phyloP scores from a whole-genome alignment of 2,329 filamentous ascomycete genomes.

The Tympanopsis confertula region DNA sequence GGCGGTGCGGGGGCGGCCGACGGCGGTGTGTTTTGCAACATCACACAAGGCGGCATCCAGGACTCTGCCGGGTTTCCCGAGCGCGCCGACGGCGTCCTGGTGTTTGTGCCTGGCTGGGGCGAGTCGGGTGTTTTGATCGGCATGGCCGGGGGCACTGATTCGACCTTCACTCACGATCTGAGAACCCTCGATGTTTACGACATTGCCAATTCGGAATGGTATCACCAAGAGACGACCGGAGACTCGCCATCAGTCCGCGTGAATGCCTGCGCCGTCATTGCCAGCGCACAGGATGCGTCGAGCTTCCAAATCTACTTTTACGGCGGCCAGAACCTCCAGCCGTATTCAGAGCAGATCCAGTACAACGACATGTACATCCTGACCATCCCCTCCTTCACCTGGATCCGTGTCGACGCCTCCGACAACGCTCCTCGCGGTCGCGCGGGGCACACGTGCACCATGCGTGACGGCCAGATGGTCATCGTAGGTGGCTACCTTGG shows the following conservation, averaged over 20 bases:
- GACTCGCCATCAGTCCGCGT: conserved; percentile 51
- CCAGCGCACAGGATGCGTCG: conserved; percentile 58
- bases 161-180: conserved; percentile 45
- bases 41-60: conserved; percentile 61
- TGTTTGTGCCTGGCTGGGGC: conserved; percentile 67
- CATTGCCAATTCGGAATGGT: conserved; percentile 60
- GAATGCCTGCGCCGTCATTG: conserved; percentile 61
- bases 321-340: conserved; percentile 62
- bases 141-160: conserved; percentile 59
- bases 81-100: conserved; percentile 60
- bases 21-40: conserved; percentile 59
- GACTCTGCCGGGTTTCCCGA: conserved; percentile 56
- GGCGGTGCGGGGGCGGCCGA: conserved; percentile 41
- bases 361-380: conserved; percentile 69
- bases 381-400: conserved; percentile 61
- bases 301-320: conserved; percentile 72
- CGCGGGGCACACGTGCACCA: conserved; percentile 57
- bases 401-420: conserved; percentile 50
- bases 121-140: conserved; percentile 60
- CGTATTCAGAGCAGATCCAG: conserved; percentile 38
- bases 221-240: conserved; percentile 60
- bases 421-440: conserved; percentile 44
- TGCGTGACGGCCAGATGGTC: conserved; percentile 61
- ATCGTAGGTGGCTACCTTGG: conserved; percentile 61
- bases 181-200: conserved; percentile 61